phyloP scores from a whole-genome alignment of 345 rosid genomes.

The Eucalyptus decipiens region DNA sequence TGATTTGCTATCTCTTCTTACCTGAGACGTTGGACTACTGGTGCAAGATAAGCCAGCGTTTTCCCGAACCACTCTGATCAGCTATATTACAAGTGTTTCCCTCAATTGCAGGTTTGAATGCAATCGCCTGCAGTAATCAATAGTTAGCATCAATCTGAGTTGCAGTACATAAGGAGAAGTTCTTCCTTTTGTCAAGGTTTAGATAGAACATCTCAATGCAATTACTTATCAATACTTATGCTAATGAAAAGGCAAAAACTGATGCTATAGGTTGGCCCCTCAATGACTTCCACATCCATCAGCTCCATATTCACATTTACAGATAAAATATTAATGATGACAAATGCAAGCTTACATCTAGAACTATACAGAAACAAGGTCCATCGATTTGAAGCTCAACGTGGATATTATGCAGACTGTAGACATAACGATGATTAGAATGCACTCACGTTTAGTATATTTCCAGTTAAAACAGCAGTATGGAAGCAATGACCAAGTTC shows the following conservation, averaged over 20 bases:
- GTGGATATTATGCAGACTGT: too few relatives aligned
- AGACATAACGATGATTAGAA: too few relatives aligned
- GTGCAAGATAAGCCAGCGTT: constrained; percentile 82
- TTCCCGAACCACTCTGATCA: constrained; percentile 66
- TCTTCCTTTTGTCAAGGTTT: too few relatives aligned
- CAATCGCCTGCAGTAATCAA: too few relatives aligned
- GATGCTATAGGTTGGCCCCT: background rate
- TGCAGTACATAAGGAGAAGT: too few relatives aligned
- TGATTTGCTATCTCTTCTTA: constrained; percentile 69
- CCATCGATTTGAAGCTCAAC: too few relatives aligned
- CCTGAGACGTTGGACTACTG: constrained; percentile 68
- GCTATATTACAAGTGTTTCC: too few relatives aligned
- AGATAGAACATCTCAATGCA: background rate
- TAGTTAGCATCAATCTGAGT: too few relatives aligned
- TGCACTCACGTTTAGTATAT: too few relatives aligned
- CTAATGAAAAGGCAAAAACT: background rate
- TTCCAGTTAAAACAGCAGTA: too few relatives aligned
- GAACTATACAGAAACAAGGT: background rate
- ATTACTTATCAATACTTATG: background rate
- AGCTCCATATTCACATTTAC: background rate
- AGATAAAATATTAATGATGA: background rate
- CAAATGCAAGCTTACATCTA: background rate
- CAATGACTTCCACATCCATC: background rate
- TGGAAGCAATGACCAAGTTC: too few relatives aligned
- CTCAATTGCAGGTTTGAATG: too few relatives aligned